phyloP scores from a whole-genome alignment of 805 yeast genomes.

The Candida nanaspora region DNA sequence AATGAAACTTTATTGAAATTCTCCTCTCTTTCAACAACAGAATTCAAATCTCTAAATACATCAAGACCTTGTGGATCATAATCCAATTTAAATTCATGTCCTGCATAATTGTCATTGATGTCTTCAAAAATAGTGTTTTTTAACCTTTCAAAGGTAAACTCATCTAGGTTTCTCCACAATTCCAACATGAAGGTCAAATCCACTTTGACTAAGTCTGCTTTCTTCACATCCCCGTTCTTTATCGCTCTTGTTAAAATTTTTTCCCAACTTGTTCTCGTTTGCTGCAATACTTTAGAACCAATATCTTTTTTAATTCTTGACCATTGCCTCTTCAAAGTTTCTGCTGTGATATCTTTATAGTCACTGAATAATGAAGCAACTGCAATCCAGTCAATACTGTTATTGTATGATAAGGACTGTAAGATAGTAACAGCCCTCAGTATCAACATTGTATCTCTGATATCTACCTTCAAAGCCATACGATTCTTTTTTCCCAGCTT shows the following conservation, averaged over 20 bases:
- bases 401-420: slow-evolving; percentile 46
- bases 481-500: slow-evolving; percentile 12
- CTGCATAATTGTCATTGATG: slow-evolving; percentile 38
- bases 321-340: slow-evolving; percentile 60
- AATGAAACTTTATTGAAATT: slow-evolving; percentile 40
- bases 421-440: slow-evolving; percentile 62
- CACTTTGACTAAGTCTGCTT: slow-evolving; percentile 41
- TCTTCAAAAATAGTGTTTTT: slow-evolving; percentile 32
- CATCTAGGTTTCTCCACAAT: slow-evolving; percentile 53
- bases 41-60: slow-evolving; percentile 40
- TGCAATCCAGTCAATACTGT: slow-evolving; percentile 56
- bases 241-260: slow-evolving; percentile 52
- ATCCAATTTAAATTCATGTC: slow-evolving; percentile 35
- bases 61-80: slow-evolving; percentile 25
- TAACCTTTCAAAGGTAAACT: slow-evolving; percentile 4
- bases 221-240: slow-evolving; percentile 42
- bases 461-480: slow-evolving; percentile 4
- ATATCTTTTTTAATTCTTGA: slow-evolving; percentile 50
- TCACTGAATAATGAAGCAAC: slow-evolving; percentile 45
- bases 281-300: slow-evolving; percentile 52
- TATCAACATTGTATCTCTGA: slow-evolving; percentile 42
- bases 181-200: slow-evolving; percentile 47
- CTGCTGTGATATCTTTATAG: slow-evolving; percentile 26
- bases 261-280: slow-evolving; percentile 57
- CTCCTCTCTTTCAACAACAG: slow-evolving; percentile 68